Conservation (phyloP, 202 grass and related monocot species). For the Panicum virgatum region DNA sequence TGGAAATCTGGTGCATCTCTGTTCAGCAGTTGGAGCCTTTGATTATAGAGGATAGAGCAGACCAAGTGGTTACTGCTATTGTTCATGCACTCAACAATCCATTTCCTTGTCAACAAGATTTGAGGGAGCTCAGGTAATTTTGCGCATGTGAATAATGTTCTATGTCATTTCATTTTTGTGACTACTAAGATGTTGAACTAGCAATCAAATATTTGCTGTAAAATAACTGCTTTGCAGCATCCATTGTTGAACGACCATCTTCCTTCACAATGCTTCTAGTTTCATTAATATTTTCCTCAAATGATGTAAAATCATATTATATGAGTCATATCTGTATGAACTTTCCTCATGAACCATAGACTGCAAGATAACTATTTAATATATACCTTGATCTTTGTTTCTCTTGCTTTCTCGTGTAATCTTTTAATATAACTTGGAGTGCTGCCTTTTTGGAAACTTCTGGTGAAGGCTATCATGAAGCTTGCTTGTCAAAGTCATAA, state of each 20-base stretch:
- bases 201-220: not conserved
- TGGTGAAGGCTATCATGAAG: slow-evolving; percentile 65
- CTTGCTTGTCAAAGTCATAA: slow-evolving; percentile 50
- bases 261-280: slow-evolving; percentile 1
- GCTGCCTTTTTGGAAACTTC: slow-evolving; percentile 19
- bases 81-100: slow-evolving; percentile 79
- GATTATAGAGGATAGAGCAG: slow-evolving; percentile 44
- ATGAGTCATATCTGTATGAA: not conserved
- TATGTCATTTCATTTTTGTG: not conserved
- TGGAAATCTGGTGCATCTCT: slow-evolving; percentile 79
- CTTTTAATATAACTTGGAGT: not conserved
- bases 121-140: slow-evolving; percentile 76
- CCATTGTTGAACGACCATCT: not conserved
- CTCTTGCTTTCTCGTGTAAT: not conserved
- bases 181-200: slow-evolving; percentile 2
- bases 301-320: not conserved
- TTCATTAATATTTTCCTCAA: not conserved
- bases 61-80: slow-evolving; percentile 52
- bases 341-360: not conserved
- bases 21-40: slow-evolving; percentile 64
- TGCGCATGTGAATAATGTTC: not conserved
- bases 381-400: slow-evolving; percentile 6
- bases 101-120: slow-evolving; percentile 81
- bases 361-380: not conserved
- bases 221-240: not conserved